phyloP scores from a whole-genome alignment of 2,329 filamentous ascomycete species.

The Cytospora piceicola region DNA sequence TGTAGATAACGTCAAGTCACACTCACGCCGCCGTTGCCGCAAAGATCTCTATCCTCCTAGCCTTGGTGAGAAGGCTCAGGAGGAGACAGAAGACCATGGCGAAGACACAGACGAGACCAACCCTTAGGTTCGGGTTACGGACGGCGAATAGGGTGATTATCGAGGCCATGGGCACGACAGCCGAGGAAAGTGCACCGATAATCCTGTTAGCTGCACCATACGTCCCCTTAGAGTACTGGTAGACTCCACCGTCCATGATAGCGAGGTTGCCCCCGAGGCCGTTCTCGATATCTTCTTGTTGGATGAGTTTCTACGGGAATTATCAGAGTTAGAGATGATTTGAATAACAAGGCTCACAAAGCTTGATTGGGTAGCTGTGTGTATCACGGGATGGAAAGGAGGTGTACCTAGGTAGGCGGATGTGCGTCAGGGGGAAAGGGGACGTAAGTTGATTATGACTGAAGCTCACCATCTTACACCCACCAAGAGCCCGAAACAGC shows the following conservation, averaged over 20 bases:
- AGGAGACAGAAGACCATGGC: slow-evolving; percentile 36
- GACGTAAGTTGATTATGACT: not conserved
- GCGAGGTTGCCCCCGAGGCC: slow-evolving; percentile 15
- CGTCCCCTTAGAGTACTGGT: slow-evolving; percentile 16
- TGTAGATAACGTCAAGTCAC: not conserved
- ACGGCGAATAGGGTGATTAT: slow-evolving; percentile 34
- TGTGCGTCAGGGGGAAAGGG: not conserved
- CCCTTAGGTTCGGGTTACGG: slow-evolving; percentile 25
- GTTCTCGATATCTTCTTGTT: slow-evolving; percentile 17
- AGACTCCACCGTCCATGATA: slow-evolving; percentile 23
- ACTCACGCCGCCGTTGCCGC: slow-evolving; percentile 37
- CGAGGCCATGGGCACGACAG: slow-evolving; percentile 32
- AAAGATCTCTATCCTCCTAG: slow-evolving; percentile 38
- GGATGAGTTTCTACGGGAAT: slow-evolving; percentile 8
- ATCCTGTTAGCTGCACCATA: slow-evolving; percentile 23
- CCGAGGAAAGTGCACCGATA: slow-evolving; percentile 32
- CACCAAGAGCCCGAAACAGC: slow-evolving; percentile 4
- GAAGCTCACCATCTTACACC: slow-evolving; percentile 9
- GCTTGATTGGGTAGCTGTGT: not conserved
- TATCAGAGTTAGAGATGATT: not conserved
- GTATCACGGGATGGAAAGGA: not conserved
- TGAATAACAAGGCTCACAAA: not conserved
- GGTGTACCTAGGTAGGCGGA: too few relatives aligned
- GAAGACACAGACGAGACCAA: slow-evolving; percentile 37
- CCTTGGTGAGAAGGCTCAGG: slow-evolving; percentile 36